Conservation (phyloP, 192 early-diverging fungal genomes). For the Radiomyces spectabilis region DNA sequence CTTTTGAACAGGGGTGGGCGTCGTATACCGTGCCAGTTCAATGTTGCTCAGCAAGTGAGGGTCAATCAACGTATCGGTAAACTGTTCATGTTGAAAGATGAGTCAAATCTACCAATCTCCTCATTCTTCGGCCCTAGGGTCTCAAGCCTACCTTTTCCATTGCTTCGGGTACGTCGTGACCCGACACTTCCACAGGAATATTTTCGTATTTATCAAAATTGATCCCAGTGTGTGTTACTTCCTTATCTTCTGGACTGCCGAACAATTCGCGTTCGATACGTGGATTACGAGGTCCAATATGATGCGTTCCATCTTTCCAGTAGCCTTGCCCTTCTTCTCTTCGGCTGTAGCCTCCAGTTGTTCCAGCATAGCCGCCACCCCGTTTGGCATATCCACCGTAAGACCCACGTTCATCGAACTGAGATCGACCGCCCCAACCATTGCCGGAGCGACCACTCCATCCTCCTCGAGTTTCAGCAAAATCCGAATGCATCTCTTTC, state of each 20-base stretch:
- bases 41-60: conserved; percentile 83
- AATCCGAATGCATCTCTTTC: neutral
- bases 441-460: conserved; percentile 14
- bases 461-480: conserved; percentile 7
- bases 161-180: conserved; percentile 56
- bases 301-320: conserved; percentile 74
- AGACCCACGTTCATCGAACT: conserved; percentile 31
- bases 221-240: conserved; percentile 81
- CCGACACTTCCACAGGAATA: conserved; percentile 91
- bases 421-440: conserved; percentile 16
- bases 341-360: conserved; percentile 23
- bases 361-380: conserved; percentile 28
- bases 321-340: conserved; percentile 37
- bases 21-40: conserved; percentile 74
- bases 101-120: too few relatives aligned
- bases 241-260: conserved; percentile 61
- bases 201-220: conserved; percentile 99
- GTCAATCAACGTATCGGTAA: conserved; percentile 59
- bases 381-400: conserved; percentile 29
- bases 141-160: too few relatives aligned
- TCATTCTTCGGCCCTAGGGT: too few relatives aligned
- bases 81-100: too few relatives aligned
- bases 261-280: conserved; percentile 78
- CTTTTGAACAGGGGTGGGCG: conserved; percentile 93
- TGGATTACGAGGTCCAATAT: conserved; percentile 69